Conservation (phyloP, 106 monocot species). For the Acanthochlamys bracteata region DNA sequence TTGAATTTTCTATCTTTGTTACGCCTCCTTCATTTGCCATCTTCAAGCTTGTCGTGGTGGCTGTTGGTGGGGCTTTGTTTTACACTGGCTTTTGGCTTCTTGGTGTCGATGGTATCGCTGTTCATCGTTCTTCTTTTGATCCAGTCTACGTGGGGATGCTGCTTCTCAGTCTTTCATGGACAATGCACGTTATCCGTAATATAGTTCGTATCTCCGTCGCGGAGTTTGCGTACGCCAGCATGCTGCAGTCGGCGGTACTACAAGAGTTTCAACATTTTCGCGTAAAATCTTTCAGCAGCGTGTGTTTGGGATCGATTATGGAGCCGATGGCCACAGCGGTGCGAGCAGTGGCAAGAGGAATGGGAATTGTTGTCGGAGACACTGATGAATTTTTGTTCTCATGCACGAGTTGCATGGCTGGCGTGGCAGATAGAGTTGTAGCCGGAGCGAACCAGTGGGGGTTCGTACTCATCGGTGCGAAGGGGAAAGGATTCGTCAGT, state of each 20-base stretch:
- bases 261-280: constrained; percentile 18
- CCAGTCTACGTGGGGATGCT: constrained; percentile 39
- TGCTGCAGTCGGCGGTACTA: constrained; percentile 6
- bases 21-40: not conserved
- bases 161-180: constrained; percentile 59
- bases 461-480: constrained; percentile 45
- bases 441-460: constrained; percentile 59
- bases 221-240: constrained; percentile 26
- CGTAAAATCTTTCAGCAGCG: constrained; percentile 15
- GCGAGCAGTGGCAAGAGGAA: constrained; percentile 30
- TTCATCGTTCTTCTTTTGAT: constrained; percentile 13
- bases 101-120: constrained; percentile 31
- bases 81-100: constrained; percentile 43
- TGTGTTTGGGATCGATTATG: constrained; percentile 40
- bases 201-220: constrained; percentile 29
- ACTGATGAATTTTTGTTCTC: constrained; percentile 77
- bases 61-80: constrained; percentile 13
- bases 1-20: constrained; percentile 16
- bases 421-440: constrained; percentile 34
- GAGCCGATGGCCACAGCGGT: constrained; percentile 21
- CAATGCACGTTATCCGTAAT: constrained; percentile 65
- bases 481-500: constrained; percentile 29
- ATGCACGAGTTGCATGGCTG: constrained; percentile 36
- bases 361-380: constrained; percentile 22
- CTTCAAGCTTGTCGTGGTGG: constrained; percentile 6